A percentile compares a stretch with the other conserved stretches of the same genome.
phyloP scores from a whole-genome alignment of 306 rosid species.

The Trichosanthes cucumerina region DNA sequence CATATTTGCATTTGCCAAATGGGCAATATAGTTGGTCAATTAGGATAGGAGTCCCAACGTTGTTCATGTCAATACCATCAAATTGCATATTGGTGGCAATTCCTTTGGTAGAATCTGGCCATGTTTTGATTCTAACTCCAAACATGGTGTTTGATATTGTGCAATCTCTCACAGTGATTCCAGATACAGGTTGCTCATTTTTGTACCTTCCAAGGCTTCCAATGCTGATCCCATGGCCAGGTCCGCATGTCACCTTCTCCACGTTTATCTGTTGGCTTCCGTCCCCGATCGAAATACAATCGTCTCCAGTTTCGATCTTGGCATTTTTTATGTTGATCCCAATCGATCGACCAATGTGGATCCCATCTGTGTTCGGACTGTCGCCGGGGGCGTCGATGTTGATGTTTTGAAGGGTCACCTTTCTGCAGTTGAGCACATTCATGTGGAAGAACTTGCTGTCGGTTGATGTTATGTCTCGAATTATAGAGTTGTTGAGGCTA shows the following conservation, averaged over 20 bases:
- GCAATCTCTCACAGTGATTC: conserved; percentile 4
- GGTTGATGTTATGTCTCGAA: conserved; percentile 19
- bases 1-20: not conserved
- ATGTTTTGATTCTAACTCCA: conserved; percentile 17
- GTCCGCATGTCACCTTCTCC: conserved; percentile 24
- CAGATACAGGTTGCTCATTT: conserved; percentile 9
- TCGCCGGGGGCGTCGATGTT: conserved; percentile 18
- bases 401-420: conserved; percentile 20
- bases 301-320: conserved; percentile 29
- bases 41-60: conserved; percentile 11
- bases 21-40: conserved; percentile 19
- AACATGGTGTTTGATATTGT: conserved; percentile 3
- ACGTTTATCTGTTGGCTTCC: conserved; percentile 21
- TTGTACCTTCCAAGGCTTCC: conserved; percentile 29
- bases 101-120: conserved; percentile 1
- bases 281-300: conserved; percentile 41
- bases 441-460: conserved; percentile 36
- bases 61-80: conserved; percentile 8
- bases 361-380: conserved; percentile 38
- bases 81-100: conserved; percentile 16
- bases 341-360: conserved; percentile 31
- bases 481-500: conserved; percentile 12
- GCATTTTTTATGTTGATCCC: conserved; percentile 17
- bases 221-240: conserved; percentile 40
- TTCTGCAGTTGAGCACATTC: conserved; percentile 19